Conservation (phyloP, 2,329 filamentous ascomycete species). For the Graphilbum ipis-grandicollis region DNA sequence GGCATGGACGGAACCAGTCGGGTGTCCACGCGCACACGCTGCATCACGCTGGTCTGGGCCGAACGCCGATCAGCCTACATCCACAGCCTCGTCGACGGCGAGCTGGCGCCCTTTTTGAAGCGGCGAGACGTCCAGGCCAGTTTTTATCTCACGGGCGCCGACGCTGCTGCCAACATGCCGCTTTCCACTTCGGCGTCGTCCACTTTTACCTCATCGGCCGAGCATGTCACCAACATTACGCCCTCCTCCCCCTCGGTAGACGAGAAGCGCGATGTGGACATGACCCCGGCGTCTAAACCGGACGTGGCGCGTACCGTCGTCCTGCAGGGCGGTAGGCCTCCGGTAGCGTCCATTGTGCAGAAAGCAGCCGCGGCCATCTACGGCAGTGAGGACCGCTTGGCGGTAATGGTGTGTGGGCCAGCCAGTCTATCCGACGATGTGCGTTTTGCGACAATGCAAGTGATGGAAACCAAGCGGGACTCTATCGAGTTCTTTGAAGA, state of each 20-base stretch:
- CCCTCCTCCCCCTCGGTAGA: no score
- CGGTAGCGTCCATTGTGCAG: constrained; percentile 3
- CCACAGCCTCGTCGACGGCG: constrained; percentile 1
- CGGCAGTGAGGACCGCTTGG: constrained; percentile 3
- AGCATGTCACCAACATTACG: no score
- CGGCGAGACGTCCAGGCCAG: constrained; percentile 4
- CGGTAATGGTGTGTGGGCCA: constrained; percentile 9
- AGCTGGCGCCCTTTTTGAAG: constrained; percentile 1
- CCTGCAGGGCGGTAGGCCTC: constrained; percentile 6
- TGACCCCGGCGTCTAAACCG: no score
- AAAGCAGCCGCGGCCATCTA: constrained; percentile 1
- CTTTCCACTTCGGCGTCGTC: no score
- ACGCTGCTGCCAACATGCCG: no score
- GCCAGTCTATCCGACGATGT: constrained; percentile 6
- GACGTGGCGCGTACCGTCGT: not conserved
- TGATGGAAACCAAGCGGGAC: constrained; percentile 4
- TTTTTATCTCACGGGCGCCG: not conserved
- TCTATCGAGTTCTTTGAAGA: constrained; percentile 10
- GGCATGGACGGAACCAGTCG: no score
- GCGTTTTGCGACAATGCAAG: constrained; percentile 2
- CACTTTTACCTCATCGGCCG: no score
- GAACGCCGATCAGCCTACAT: constrained; percentile 6
- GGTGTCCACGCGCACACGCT: constrained; percentile 6
- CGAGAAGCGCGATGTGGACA: no score
- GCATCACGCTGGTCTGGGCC: constrained; percentile 7